Evolutionary conservation across 768 basidiomycete genomes (phyloP).

Genomic region (Pulveroboletus ravenelii): DNA sequence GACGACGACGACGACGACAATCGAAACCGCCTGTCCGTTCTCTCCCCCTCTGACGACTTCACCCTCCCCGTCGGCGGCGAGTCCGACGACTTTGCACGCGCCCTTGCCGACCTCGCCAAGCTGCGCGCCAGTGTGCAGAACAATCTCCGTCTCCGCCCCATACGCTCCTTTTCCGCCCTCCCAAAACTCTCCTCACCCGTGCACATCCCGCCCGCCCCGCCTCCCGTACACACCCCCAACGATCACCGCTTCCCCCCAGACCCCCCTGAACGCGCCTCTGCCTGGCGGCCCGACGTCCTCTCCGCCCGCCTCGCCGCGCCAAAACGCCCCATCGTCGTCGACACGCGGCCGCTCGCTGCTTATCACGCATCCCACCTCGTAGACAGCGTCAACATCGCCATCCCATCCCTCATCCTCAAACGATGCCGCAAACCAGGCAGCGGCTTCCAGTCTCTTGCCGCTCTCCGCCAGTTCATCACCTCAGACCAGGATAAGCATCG

Average conservation of each 20-base stretch:
- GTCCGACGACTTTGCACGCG: slow-evolving; percentile 56
- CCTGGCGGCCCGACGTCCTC: slow-evolving; percentile 41
- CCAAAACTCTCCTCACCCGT: slow-evolving; percentile 41
- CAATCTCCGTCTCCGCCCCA: slow-evolving; percentile 75
- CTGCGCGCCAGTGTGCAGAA: slow-evolving; percentile 68
- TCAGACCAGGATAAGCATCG: slow-evolving; percentile 65
- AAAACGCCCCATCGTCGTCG: slow-evolving; percentile 65
- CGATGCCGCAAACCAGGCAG: slow-evolving; percentile 69
- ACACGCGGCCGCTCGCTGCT: slow-evolving; percentile 68
- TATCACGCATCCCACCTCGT: slow-evolving; percentile 63
- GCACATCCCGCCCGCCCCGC: slow-evolving; percentile 34
- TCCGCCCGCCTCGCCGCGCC: slow-evolving; percentile 45
- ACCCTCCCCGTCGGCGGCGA: slow-evolving; percentile 28
- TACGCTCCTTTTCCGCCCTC: slow-evolving; percentile 53
- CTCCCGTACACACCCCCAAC: slow-evolving; percentile 53
- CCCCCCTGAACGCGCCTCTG: slow-evolving; percentile 31
- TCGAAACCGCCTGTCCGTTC: slow-evolving; percentile 30
- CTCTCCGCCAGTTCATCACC: slow-evolving; percentile 76
- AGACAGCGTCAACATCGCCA: slow-evolving; percentile 76
- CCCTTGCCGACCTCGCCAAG: slow-evolving; percentile 61
- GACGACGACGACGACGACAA: slow-evolving; percentile 21
- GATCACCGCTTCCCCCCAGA: slow-evolving; percentile 16
- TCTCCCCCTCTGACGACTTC: slow-evolving; percentile 28
- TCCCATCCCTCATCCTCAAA: slow-evolving; percentile 88
- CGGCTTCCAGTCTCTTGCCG: slow-evolving; percentile 60